These are phyloP conservation scores for Lodderomyces beijingensis DNA, from an alignment of 1,139 yeast species.

Conservation along the genomic window DNA sequence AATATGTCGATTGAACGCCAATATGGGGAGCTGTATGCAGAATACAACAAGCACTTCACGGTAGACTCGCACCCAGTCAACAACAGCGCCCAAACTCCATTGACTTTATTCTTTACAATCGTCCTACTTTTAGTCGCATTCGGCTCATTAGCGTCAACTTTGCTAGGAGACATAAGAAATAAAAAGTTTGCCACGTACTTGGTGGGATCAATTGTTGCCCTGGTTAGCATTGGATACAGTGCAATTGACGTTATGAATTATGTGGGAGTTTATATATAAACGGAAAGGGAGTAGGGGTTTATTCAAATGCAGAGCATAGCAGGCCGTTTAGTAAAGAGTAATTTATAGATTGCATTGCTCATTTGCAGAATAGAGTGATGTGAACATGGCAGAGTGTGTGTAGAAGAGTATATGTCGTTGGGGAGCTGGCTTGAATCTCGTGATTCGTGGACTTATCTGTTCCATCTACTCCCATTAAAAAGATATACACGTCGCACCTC, in stretches of 20 bases:
- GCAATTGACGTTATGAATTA: constrained; percentile 37
- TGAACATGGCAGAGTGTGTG: no score
- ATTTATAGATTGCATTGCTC: no score
- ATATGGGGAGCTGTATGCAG: constrained; percentile 29
- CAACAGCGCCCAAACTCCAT: constrained; percentile 13
- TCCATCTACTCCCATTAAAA: no score
- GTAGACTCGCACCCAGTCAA: constrained; percentile 24
- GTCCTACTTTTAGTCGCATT: constrained; percentile 29
- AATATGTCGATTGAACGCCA: constrained; percentile 12
- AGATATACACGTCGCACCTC: no score
- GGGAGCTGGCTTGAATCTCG: no score
- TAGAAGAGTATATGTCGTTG: no score
- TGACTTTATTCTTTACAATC: constrained; percentile 17
- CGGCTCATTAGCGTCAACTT: constrained; percentile 32
- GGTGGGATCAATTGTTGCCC: constrained; percentile 32
- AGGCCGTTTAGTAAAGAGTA: no score
- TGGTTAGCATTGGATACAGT: constrained; percentile 36
- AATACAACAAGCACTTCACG: constrained; percentile 16
- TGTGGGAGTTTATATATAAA: constrained; percentile 41
- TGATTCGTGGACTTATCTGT: no score
- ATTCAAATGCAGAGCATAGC: no score
- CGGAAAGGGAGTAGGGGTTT: no score
- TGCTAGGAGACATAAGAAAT: constrained; percentile 34
- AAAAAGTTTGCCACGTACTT: constrained; percentile 25
- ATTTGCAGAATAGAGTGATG: no score